A percentile compares a stretch with the other conserved stretches of the same genome.
These are phyloP conservation scores for Aspergillus baeticus DNA, from an alignment of 495 filamentous ascomycete genomes.

Conservation along the genomic window DNA sequence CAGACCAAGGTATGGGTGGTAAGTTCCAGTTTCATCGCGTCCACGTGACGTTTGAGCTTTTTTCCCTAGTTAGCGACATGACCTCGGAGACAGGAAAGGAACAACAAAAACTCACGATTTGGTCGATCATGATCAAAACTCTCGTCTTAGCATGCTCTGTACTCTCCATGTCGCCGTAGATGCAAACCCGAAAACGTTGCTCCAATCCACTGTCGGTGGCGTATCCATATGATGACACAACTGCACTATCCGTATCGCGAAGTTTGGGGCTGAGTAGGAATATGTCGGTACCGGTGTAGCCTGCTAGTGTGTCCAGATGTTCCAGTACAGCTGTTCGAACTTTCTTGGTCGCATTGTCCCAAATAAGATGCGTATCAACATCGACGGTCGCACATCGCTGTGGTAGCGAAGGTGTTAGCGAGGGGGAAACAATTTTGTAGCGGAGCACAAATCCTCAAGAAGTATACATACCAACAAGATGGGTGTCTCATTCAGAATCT, in stretches of 20 bases:
- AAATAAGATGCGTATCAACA: constrained; percentile 83
- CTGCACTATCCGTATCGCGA: constrained; percentile 50
- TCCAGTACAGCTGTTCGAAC: constrained; percentile 72
- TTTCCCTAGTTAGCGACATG: constrained; percentile 31
- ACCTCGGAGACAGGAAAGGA: not conserved
- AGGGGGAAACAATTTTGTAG: constrained; percentile 17
- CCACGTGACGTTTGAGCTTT: constrained; percentile 83
- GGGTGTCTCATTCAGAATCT: constrained; percentile 81
- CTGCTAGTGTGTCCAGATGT: constrained; percentile 78
- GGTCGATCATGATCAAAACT: constrained; percentile 94
- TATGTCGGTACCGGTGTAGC: constrained; percentile 89
- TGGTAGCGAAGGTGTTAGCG: constrained; percentile 23
- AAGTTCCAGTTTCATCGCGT: constrained; percentile 77
- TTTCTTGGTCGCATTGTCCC: constrained; percentile 64
- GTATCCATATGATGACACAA: constrained; percentile 62
- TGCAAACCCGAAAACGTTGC: constrained; percentile 82
- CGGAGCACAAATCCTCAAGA: constrained; percentile 23
- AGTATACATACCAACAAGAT: constrained; percentile 71
- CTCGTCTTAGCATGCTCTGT: constrained; percentile 96
- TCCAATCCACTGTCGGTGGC: constrained; percentile 66
- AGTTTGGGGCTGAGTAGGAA: constrained; percentile 85
- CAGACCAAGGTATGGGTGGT: constrained; percentile 88
- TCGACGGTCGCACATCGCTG: constrained; percentile 92
- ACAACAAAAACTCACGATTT: constrained; percentile 69
- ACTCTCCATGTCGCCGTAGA: constrained; percentile 94